A percentile compares a stretch with the other conserved stretches of the same genome.
These are phyloP conservation scores for Sistotremastrum suecicum DNA, from an alignment of 768 basidiomycete genomes.

Conservation along the genomic window DNA sequence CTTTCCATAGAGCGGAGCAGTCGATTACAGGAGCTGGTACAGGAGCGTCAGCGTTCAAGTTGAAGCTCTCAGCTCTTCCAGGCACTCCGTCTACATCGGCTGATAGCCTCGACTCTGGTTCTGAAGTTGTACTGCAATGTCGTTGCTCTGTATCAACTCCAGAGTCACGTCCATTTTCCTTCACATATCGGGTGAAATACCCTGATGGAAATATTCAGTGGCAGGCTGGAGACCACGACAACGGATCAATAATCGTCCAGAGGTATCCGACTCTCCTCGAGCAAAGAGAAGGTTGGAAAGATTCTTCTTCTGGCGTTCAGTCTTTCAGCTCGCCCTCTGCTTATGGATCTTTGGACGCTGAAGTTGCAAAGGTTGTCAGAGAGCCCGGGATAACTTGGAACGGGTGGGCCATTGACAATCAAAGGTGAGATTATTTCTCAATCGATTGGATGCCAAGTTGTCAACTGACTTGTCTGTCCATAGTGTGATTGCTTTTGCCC, in stretches of 20 bases:
- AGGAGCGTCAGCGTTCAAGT: neutral
- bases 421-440: constrained; percentile 9
- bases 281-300: constrained; percentile 14
- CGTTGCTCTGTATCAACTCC: constrained; percentile 1
- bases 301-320: constrained; percentile 1
- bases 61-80: neutral
- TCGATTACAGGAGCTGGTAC: neutral
- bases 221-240: constrained; percentile 30
- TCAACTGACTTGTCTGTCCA: too few species aligned
- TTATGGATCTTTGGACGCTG: constrained; percentile 2
- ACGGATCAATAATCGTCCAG: constrained; percentile 27
- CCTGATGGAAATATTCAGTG: constrained; percentile 28
- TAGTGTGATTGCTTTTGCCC: too few species aligned
- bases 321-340: constrained; percentile 2
- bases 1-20: constrained; percentile 2
- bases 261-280: constrained; percentile 12
- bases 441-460: too few species aligned
- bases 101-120: constrained; percentile 5
- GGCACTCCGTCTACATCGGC: constrained; percentile 1
- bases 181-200: constrained; percentile 35
- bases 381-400: constrained; percentile 11
- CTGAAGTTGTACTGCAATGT: constrained; percentile 1
- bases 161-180: constrained; percentile 4
- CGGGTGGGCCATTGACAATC: constrained; percentile 10
- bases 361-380: constrained; percentile 11